These are phyloP conservation scores for Pseudomassariella vexata DNA, from an alignment of 2,329 filamentous ascomycete genomes.

Conservation along the genomic window DNA sequence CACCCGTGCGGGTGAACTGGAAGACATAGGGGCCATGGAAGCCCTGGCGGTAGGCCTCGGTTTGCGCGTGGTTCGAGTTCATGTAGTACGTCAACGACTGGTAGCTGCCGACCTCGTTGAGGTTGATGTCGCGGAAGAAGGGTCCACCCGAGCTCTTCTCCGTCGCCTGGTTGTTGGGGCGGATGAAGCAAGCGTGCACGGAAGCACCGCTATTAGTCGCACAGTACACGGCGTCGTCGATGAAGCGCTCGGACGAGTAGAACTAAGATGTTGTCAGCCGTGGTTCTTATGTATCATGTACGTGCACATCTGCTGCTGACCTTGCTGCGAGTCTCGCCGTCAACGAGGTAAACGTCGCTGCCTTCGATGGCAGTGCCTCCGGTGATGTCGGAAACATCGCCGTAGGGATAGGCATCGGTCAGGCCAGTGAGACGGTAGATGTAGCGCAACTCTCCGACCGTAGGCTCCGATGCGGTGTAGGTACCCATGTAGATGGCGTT, in stretches of 20 bases:
- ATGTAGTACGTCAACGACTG: conserved; percentile 54
- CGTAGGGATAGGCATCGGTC: conserved; percentile 32
- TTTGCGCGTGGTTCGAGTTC: conserved; percentile 52
- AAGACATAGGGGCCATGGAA: conserved; percentile 55
- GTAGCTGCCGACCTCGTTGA: conserved; percentile 45
- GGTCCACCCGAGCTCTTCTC: conserved; percentile 54
- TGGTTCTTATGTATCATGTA: background rate
- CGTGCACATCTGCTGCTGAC: conserved; percentile 2
- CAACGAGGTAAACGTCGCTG: conserved; percentile 40
- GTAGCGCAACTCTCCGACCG: conserved; percentile 45
- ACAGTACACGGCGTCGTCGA: conserved; percentile 54
- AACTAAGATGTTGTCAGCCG: conserved; percentile 31
- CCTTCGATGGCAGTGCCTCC: conserved; percentile 42
- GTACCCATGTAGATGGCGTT: conserved; percentile 46
- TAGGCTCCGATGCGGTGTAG: conserved; percentile 39
- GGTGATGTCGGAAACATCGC: conserved; percentile 39
- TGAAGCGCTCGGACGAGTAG: conserved; percentile 55
- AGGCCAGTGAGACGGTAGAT: conserved; percentile 33
- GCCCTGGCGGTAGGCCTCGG: conserved; percentile 50
- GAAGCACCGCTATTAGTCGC: conserved; percentile 23
- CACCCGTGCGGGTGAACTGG: conserved; percentile 44
- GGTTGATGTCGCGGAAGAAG: conserved; percentile 50
- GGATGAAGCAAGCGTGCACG: conserved; percentile 22
- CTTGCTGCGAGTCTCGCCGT: conserved; percentile 52
- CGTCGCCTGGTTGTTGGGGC: conserved; percentile 38